These are phyloP conservation scores for Solanum tarijense DNA, from an alignment of 257 asterid species.

Conservation along the genomic window DNA sequence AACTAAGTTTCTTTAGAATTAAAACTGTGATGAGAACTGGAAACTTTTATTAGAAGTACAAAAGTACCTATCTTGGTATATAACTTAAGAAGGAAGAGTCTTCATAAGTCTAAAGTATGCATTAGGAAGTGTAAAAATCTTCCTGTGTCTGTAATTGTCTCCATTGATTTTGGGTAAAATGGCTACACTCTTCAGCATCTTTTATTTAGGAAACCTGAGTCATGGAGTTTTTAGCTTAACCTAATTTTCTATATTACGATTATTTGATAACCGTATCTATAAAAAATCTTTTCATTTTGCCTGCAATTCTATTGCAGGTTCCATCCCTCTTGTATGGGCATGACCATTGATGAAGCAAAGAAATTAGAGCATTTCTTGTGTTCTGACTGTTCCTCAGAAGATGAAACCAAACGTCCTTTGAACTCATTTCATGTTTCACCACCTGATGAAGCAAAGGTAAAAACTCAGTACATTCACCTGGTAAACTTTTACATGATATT, in stretches of 20 bases:
- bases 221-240: background rate
- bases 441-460: slow-evolving; percentile 43
- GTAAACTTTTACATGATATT: background rate
- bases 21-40: background rate
- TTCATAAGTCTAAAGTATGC: background rate
- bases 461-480: background rate
- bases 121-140: background rate
- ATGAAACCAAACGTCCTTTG: slow-evolving; percentile 54
- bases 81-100: background rate
- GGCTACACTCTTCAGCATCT: background rate
- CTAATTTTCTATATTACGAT: background rate
- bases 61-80: background rate
- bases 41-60: background rate
- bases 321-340: slow-evolving; percentile 85
- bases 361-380: slow-evolving; percentile 76
- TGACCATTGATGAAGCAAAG: slow-evolving; percentile 76
- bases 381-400: slow-evolving; percentile 76
- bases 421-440: slow-evolving; percentile 59
- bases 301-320: slow-evolving; percentile 35
- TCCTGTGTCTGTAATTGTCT: background rate
- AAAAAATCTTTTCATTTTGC: background rate
- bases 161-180: background rate
- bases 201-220: background rate
- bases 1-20: background rate
- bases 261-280: background rate